phyloP scores from a whole-genome alignment of 331 rosid genomes.

The Rosa hybrid region DNA sequence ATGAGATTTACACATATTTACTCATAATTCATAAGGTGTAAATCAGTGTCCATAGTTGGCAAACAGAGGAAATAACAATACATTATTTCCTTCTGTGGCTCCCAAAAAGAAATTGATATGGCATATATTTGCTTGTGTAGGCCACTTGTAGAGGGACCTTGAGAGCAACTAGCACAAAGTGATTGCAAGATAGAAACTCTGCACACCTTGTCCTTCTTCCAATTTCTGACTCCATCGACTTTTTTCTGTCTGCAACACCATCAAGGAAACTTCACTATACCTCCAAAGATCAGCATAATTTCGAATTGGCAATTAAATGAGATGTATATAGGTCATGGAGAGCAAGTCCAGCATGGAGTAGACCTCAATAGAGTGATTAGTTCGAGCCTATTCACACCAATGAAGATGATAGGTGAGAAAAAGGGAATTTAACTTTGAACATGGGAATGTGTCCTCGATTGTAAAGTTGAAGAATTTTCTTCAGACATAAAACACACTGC shows the following conservation, averaged over 20 bases:
- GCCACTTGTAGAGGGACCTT: constrained; percentile 1
- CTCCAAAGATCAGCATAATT: not conserved
- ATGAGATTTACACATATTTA: not conserved
- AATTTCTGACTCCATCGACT: not conserved
- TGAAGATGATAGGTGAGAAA: not conserved
- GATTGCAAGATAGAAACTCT: not conserved
- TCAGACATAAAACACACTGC: not conserved
- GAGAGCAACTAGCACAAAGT: not conserved
- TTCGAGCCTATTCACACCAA: not conserved
- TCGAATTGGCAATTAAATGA: not conserved
- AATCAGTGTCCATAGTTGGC: not conserved
- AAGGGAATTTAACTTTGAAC: not conserved
- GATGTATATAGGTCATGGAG: not conserved
- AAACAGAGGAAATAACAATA: not conserved
- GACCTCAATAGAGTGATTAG: not conserved
- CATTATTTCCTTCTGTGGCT: not conserved
- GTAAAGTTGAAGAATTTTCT: not conserved
- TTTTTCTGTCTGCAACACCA: constrained; percentile 6
- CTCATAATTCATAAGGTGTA: not conserved
- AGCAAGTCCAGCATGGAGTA: not conserved
- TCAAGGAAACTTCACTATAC: not conserved
- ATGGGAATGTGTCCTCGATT: not conserved
- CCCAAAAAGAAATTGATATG: constrained; percentile 1
- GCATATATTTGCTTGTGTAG: not conserved
- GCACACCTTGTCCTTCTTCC: constrained; percentile 13